phyloP scores from a whole-genome alignment of 768 basidiomycete species.

The Pleurotus sapidus region DNA sequence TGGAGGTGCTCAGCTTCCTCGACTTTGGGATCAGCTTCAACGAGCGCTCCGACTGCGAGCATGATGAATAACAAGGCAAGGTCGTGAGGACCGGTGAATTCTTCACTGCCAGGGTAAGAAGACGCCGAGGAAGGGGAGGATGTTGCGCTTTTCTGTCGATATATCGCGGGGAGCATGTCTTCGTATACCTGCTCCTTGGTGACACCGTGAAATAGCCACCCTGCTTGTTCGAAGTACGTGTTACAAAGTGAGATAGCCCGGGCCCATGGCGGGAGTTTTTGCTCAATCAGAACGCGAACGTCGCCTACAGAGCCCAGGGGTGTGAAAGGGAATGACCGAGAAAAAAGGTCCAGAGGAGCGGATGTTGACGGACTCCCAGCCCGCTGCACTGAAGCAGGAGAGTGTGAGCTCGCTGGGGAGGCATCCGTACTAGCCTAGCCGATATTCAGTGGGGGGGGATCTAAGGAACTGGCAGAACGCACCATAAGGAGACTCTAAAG shows the following conservation, averaged over 20 bases:
- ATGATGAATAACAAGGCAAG: constrained; percentile 45
- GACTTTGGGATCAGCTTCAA: constrained; percentile 23
- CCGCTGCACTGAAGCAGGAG: constrained; percentile 18
- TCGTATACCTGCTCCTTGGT: constrained; percentile 40
- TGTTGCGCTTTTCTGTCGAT: constrained; percentile 18
- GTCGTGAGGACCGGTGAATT: constrained; percentile 44
- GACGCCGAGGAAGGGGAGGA: neutral
- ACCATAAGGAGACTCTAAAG: constrained; percentile 24
- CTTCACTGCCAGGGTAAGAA: constrained; percentile 17
- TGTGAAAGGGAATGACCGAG: constrained; percentile 62
- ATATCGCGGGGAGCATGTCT: constrained; percentile 40
- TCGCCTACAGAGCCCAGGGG: constrained; percentile 47
- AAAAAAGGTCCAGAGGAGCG: constrained; percentile 44
- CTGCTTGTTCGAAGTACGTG: constrained; percentile 44
- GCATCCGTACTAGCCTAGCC: constrained; percentile 20
- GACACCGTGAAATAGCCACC: constrained; percentile 52
- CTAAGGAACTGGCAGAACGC: constrained; percentile 6
- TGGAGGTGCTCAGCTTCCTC: constrained; percentile 61
- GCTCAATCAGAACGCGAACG: constrained; percentile 47
- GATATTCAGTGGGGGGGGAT: neutral
- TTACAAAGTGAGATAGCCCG: constrained; percentile 43
- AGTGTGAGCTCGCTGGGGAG: constrained; percentile 17
- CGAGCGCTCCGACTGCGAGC: constrained; percentile 54
- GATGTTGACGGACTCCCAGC: constrained; percentile 16
- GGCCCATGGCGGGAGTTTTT: constrained; percentile 51